phyloP scores from a whole-genome alignment of 371 early-diverging fungal species.

The Circinella minor region DNA sequence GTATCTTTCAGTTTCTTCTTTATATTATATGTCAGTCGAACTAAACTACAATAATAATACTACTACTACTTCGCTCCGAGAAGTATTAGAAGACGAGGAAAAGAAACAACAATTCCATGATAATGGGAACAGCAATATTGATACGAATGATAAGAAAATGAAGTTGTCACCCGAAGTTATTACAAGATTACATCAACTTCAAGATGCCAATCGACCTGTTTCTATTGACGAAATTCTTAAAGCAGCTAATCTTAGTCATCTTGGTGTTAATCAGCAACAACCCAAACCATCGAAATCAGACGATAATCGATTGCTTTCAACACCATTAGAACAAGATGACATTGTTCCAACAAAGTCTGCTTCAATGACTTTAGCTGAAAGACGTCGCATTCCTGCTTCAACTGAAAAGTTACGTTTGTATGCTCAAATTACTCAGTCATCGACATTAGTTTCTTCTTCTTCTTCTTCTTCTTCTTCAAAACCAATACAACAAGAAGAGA shows the following conservation, averaged over 20 bases:
- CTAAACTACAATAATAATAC: not conserved
- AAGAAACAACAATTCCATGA: too few relatives aligned
- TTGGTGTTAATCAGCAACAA: slow-evolving; percentile 16
- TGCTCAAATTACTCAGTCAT: slow-evolving; percentile 15
- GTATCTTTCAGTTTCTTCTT: not conserved
- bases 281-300: slow-evolving; percentile 21
- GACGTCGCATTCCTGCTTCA: slow-evolving; percentile 23
- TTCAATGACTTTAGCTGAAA: slow-evolving; percentile 22
- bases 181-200: slow-evolving; percentile 35
- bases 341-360: not conserved
- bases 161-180: slow-evolving; percentile 37
- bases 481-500: not conserved
- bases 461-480: not conserved
- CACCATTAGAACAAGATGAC: not conserved
- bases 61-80: not conserved
- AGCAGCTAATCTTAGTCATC: slow-evolving; percentile 39
- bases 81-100: too few relatives aligned
- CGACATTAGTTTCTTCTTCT: not conserved
- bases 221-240: slow-evolving; percentile 36
- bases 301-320: slow-evolving; percentile 3
- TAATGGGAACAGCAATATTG: not conserved
- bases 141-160: not conserved
- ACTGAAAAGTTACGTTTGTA: slow-evolving; percentile 25
- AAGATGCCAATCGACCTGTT: slow-evolving; percentile 32
- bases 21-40: not conserved